Evolutionary conservation across 192 early-diverging fungal genomes (phyloP), one percentile per base, ranked within the genome.

Genomic region (Mortierella antarctica): DNA sequence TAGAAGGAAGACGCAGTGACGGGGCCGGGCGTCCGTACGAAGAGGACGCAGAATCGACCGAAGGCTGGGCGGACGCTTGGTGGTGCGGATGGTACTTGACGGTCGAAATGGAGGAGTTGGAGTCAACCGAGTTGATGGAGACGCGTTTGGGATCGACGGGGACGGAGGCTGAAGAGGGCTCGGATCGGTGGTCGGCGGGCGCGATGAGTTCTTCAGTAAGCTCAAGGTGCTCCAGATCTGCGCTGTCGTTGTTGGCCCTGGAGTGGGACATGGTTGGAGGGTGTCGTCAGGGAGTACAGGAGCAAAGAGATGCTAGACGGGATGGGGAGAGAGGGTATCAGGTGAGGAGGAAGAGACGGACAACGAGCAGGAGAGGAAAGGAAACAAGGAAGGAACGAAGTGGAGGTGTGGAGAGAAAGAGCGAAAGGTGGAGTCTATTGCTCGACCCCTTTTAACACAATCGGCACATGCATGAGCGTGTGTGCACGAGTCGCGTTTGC

Each of bases 191-290:
- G 42, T 70, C 59, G n/a, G 56, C 60, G 40, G 55, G 18, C 6
- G 52, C 54, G 48, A 48, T 31, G 49, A 71, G 39, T 17, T 71
- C 70, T 55, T 80, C 77, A 2, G 61, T 70, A 12, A 80, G 60
- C 42, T 80, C 77, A 17, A 80, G 65, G 48, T 72, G 77, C 55
- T 80, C 77, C 52, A 80, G 70, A 63, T 80, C 77, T 13, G 70
- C 77, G 46, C 77, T 80, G 2, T 80, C 41, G 60, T 80, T 80
- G 60, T 72, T 72, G 8, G 54, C 77, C 55, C 77, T 80, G 47
- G 77, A 80, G 53, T 80, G 77, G 49, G 77, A 80, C 77, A 80
- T 80, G 18, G 47, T 41, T 13, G 3, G 56, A 48, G 31, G 31
- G 10, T 18, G 62, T 59, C n/a, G 61, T 44, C 10, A 62, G 6